Evolutionary conservation across 352 stramenopile species (phyloP), one percentile per base, ranked within the genome.

Genomic region (Globisporangium parvum): DNA sequence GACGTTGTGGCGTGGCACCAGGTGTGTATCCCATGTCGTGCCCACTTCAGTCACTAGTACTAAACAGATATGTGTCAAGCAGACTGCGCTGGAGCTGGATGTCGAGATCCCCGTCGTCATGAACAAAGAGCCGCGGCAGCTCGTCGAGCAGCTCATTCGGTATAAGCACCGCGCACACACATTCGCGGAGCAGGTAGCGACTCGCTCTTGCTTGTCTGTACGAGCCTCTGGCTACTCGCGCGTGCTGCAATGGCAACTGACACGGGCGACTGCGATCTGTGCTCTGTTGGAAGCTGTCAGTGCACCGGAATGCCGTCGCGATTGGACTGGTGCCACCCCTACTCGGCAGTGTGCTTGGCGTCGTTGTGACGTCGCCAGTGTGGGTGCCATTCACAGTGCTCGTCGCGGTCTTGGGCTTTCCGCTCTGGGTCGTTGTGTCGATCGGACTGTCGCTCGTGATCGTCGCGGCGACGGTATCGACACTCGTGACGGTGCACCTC

Each of bases 321-420:
- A 42, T 87, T 35, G 69, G 74, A 0, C 45, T 92, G 11, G 45
- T 87, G 6, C 73, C 79, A 15, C 70, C 69, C 1, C 39, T 88
- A 5, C 47, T 69, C 1, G 75, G 73, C 18, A 81, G 66, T 40
- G 39, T 85, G 47, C 20, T 75, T 40, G 75, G 77, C 14, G 48
- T 87, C 33, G 44, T 75, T 1, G 66, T 63, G 39, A 84, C 75
- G 1, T 69, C 75, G 39, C 79, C 77, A 18, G 42, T 87, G 10
- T 89, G 76, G 79, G 54, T 87, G 6, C 75, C 79, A 5, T 31
- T 90, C 26, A 79, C 71, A 18, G 37, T 90, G 8, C 31, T 87
- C 1, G 54, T 88, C 14, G 76, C 68, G 24, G 49, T 90, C 47
- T 58, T 88, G 41, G 77, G 77, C 10, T 81, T 80, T 41, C 77